Conservation (phyloP, 2,329 filamentous ascomycete genomes). For the Fusarium longipes region DNA sequence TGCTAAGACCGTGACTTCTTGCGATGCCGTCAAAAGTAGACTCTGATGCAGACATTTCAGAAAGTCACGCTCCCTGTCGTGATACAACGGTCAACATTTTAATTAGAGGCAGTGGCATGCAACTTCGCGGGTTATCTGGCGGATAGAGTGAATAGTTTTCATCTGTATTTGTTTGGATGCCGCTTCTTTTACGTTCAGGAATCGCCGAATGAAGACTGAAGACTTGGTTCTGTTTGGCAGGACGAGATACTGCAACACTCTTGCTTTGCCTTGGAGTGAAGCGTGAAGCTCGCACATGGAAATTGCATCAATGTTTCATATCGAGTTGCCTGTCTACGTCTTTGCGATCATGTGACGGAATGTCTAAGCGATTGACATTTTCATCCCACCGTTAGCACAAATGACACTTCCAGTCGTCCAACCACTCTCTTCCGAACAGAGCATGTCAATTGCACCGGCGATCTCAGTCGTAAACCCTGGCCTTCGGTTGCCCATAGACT, state of each 20-base stretch:
- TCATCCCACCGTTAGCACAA: slow-evolving; percentile 73
- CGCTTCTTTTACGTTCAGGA: neutral
- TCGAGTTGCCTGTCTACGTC: neutral
- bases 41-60: no score
- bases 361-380: slow-evolving; percentile 52
- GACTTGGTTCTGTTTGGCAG: neutral
- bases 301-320: slow-evolving; percentile 1
- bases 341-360: neutral
- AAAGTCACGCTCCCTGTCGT: neutral
- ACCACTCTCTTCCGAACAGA: slow-evolving; percentile 72
- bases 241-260: neutral
- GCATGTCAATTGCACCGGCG: slow-evolving; percentile 76
- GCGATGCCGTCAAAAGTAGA: no score
- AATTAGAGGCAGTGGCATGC: neutral
- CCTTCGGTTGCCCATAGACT: slow-evolving; percentile 50
- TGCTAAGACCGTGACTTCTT: neutral
- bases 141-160: neutral
- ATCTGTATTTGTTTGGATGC: neutral
- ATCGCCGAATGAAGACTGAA: neutral
- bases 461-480: slow-evolving; percentile 63
- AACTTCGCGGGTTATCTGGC: neutral
- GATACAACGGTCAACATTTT: neutral
- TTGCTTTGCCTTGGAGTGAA: neutral
- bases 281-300: slow-evolving; percentile 20
- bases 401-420: slow-evolving; percentile 79